phyloP scores from a whole-genome alignment of 2,329 filamentous ascomycete genomes.

The Fusarium hostae region DNA sequence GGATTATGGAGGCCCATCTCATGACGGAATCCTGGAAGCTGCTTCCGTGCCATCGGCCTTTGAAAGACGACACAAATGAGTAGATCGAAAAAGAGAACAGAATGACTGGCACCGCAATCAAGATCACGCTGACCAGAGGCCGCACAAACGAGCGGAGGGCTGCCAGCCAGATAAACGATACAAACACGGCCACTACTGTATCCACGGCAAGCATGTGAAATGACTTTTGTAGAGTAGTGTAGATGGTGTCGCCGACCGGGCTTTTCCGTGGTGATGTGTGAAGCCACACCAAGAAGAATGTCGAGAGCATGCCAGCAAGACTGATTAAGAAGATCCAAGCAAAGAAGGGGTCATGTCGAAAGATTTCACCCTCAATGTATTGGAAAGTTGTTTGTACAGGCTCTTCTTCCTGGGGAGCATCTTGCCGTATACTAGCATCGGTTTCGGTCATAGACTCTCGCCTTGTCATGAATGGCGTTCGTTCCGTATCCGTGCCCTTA shows the following conservation, averaged over 20 bases:
- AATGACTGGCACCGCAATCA: slow-evolving; percentile 86
- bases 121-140: slow-evolving; percentile 81
- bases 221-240: slow-evolving; percentile 85
- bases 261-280: slow-evolving; percentile 81
- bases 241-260: slow-evolving; percentile 91
- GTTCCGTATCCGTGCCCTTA: slow-evolving; percentile 51
- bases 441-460: slow-evolving; percentile 59
- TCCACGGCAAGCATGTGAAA: slow-evolving; percentile 92
- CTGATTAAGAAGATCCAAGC: slow-evolving; percentile 89
- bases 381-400: slow-evolving; percentile 59
- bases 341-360: slow-evolving; percentile 90
- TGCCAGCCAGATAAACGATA: slow-evolving; percentile 91
- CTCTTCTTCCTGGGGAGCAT: slow-evolving; percentile 52
- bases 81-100: slow-evolving; percentile 92
- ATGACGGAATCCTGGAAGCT: slow-evolving; percentile 89
- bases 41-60: slow-evolving; percentile 77
- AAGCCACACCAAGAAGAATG: slow-evolving; percentile 88
- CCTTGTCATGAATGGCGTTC: slow-evolving; percentile 54
- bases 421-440: slow-evolving; percentile 55
- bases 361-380: slow-evolving; percentile 73
- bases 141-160: slow-evolving; percentile 88
- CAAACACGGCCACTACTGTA: slow-evolving; percentile 87
- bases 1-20: slow-evolving; percentile 86
- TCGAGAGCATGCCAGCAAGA: slow-evolving; percentile 84
- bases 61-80: slow-evolving; percentile 88